These are phyloP conservation scores for Aureobasidium sp. DNA, from an alignment of 2,329 filamentous ascomycete genomes.

Conservation along the genomic window DNA sequence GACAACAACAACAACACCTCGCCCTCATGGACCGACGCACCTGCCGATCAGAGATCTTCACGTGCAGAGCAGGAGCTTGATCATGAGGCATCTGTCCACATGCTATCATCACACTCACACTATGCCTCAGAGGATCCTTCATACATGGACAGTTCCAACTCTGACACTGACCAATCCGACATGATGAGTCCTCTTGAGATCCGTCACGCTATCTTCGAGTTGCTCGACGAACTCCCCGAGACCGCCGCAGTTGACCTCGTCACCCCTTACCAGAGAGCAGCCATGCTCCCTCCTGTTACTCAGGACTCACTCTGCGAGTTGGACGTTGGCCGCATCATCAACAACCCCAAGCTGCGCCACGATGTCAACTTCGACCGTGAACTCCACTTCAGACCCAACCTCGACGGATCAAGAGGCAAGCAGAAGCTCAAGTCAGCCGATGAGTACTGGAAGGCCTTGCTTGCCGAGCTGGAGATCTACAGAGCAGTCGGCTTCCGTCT, in stretches of 20 bases:
- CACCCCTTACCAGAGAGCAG: constrained; percentile 9
- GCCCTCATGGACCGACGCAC: background rate
- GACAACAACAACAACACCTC: background rate
- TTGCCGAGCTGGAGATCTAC: constrained; percentile 49
- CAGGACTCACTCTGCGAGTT: constrained; percentile 78
- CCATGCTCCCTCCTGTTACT: constrained; percentile 65
- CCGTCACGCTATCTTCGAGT: constrained; percentile 7
- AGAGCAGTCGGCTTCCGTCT: constrained; percentile 20
- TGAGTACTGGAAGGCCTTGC: constrained; percentile 69
- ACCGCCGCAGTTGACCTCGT: constrained; percentile 4
- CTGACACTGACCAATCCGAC: background rate
- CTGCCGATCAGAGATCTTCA: constrained; percentile 5
- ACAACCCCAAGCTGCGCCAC: constrained; percentile 72
- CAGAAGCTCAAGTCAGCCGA: constrained; percentile 70
- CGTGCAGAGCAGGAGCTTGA: background rate
- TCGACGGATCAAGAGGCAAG: constrained; percentile 77
- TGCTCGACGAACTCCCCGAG: constrained; percentile 12
- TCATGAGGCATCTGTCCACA: background rate
- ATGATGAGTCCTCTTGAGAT: constrained; percentile 10
- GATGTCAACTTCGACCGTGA: constrained; percentile 96
- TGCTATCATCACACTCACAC: background rate
- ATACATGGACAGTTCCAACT: background rate
- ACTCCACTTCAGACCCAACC: constrained; percentile 81
- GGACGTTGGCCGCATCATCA: constrained; percentile 77
- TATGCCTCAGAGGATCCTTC: background rate